These are phyloP conservation scores for Achlya hypogyna DNA, from an alignment of 352 stramenopile genomes.

Conservation along the genomic window DNA sequence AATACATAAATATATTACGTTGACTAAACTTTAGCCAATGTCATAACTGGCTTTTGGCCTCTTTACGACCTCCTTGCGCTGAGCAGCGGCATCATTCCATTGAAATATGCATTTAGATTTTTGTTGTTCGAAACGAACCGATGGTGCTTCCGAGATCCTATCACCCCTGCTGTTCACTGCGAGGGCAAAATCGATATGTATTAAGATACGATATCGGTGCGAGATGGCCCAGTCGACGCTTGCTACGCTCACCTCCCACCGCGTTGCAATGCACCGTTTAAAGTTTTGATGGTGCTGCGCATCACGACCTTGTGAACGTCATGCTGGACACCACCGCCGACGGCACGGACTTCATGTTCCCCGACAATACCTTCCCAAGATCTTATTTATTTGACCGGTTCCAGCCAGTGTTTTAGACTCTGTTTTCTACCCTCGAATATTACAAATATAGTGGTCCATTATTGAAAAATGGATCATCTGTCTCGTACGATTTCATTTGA, in stretches of 20 bases:
- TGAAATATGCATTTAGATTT: conserved; percentile 5
- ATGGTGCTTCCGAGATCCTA: neutral
- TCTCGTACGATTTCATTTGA: too few species aligned
- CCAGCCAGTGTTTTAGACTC: too few species aligned
- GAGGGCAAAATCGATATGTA: neutral
- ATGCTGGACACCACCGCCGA: neutral
- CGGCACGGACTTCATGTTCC: too few species aligned
- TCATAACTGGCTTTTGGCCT: too few species aligned
- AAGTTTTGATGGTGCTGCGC: too few species aligned
- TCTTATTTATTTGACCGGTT: too few species aligned
- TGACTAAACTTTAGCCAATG: too few species aligned
- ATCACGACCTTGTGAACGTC: conserved; percentile 20
- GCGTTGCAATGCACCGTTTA: neutral
- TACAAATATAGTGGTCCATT: too few species aligned
- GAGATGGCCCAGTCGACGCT: neutral
- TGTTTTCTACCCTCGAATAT: too few species aligned
- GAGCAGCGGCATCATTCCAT: neutral
- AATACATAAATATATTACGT: too few species aligned
- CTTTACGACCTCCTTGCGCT: neutral
- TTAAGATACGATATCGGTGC: neutral
- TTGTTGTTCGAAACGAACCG: conserved; percentile 2
- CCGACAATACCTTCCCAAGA: too few species aligned
- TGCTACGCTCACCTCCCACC: neutral
- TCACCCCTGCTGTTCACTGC: neutral
- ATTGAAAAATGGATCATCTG: too few species aligned